These are phyloP conservation scores for Auriscalpium orientale DNA, from an alignment of 768 basidiomycete species.

Conservation along the genomic window DNA sequence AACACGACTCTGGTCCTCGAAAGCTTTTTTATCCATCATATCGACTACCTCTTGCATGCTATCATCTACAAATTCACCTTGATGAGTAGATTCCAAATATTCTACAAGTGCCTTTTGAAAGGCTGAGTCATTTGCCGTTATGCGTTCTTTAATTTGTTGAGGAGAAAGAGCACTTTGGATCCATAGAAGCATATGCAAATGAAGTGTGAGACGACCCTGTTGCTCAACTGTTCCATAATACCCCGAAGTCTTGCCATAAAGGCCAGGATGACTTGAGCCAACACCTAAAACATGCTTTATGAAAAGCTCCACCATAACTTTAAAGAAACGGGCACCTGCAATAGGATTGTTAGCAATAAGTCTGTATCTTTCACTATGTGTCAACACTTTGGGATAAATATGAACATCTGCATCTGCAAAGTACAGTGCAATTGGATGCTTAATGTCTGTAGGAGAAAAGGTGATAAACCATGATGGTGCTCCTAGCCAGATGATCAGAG, in stretches of 20 bases:
- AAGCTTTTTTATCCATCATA: background rate
- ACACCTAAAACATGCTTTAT: conserved; percentile 5
- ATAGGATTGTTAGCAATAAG: conserved; percentile 9
- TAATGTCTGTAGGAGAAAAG: conserved; percentile 15
- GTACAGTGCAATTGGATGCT: conserved; percentile 12
- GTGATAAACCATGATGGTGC: conserved; percentile 19
- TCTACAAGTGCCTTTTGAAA: conserved; percentile 7
- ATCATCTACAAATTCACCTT: conserved; percentile 5
- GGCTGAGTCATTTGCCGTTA: conserved; percentile 4
- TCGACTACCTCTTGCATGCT: background rate
- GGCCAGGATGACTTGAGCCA: background rate
- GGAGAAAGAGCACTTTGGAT: conserved; percentile 6
- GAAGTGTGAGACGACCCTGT: conserved; percentile 14
- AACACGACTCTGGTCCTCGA: too few species aligned
- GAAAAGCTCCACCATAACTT: conserved; percentile 13
- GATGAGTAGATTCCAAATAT: conserved; percentile 11
- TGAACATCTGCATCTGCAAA: conserved; percentile 7
- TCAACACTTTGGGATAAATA: background rate
- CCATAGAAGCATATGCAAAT: conserved; percentile 17
- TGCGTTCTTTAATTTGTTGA: conserved; percentile 13
- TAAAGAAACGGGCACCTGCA: conserved; percentile 16
- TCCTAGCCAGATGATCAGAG: conserved; percentile 8
- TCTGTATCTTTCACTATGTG: background rate
- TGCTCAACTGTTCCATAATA: conserved; percentile 15
- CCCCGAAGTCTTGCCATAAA: conserved; percentile 13